Base-by-base conservation (phyloP, 192 early-diverging fungal genomes). In the Haplosporangium gracile region DNA sequence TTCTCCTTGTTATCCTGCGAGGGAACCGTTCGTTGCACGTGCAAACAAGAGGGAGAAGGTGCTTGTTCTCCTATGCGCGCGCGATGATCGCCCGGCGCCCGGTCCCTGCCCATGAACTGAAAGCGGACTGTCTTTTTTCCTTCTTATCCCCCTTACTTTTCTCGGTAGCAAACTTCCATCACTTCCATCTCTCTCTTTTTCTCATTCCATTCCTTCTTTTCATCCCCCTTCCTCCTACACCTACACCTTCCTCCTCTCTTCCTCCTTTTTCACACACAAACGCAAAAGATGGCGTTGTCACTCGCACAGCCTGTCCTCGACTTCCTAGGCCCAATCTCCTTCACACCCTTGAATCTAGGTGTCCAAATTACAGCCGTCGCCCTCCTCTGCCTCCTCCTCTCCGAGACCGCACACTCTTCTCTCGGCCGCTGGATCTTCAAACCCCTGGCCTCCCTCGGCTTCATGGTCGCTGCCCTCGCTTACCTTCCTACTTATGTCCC, bases 341-440 rank as follows among this genome's bases (percentile, higher is more conserved):
- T 85, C 24, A n/a, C 60, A 26, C 84, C 84, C 18, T 5, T 68
- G 4, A 86, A 86, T 43, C 32, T 86, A 0, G 84, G 84, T 49
- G 84, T 86, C 18, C 84, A 86, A 40, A 80, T 86, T 38, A 80
- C 79, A n/a, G 78, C 84, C 45, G 42, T 81, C 55, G 84, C 84
- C 45, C 45, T 86, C 51, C 84, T 79, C 13, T 74, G 72, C 38
- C 70, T 86, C 11, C 76, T 86, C 40, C 75, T 86, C 38, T 77
- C 79, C 2, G 78, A 81, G 45, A 78, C 84, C 39, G 43, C 40
- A 18, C 38, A 86, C 40, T 86, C 71, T 0, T 16, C 73, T 0
- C 32, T 74, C 8, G 79, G 78, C n/a, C 84, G 79, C 20, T 80
- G 71, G 70, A 42, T 86, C 65, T 86, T 81, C 75, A 86, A 86